Evolutionary conservation across 352 stramenopile genomes (phyloP).

Genomic region (Thraustotheca clavata): DNA sequence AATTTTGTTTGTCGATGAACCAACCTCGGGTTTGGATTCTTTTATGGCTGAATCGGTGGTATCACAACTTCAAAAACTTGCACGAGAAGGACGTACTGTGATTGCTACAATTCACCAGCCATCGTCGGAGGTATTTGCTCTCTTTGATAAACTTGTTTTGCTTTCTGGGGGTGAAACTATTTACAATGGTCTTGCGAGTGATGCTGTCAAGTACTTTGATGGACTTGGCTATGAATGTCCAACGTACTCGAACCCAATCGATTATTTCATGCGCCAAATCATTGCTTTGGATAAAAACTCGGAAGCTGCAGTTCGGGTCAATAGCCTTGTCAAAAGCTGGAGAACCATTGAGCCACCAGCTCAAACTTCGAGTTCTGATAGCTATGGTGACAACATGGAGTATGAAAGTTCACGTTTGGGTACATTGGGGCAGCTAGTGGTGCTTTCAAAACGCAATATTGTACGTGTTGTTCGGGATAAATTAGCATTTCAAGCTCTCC

Average conservation of each 20-base stretch:
- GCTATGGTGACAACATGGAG: not conserved
- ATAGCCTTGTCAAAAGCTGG: conserved; percentile 23
- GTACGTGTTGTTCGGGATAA: conserved; percentile 32
- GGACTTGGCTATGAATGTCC: conserved; percentile 26
- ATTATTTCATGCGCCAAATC: conserved; percentile 39
- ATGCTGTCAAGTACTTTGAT: conserved; percentile 30
- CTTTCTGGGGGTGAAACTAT: conserved; percentile 29
- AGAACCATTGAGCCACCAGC: not conserved
- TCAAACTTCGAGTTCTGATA: not conserved
- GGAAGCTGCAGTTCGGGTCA: conserved; percentile 24
- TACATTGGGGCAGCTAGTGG: conserved; percentile 27
- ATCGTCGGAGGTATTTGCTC: conserved; percentile 36
- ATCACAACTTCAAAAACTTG: conserved; percentile 38
- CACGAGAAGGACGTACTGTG: conserved; percentile 63
- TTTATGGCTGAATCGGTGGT: conserved; percentile 37
- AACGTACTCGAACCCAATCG: conserved; percentile 32
- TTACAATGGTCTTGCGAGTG: conserved; percentile 29
- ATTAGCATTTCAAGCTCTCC: conserved; percentile 24
- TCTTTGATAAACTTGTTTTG: conserved; percentile 34
- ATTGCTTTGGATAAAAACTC: conserved; percentile 27
- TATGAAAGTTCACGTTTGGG: conserved; percentile 9
- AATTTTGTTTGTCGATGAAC: conserved; percentile 74
- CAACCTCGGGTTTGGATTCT: conserved; percentile 39
- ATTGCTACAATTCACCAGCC: conserved; percentile 80
- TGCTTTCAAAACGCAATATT: conserved; percentile 39